Percentiles rank a stretch among this genome's conserved stretches.
Conservation (phyloP, 257 asterid species). For the Parsonsia alboflavescens region DNA sequence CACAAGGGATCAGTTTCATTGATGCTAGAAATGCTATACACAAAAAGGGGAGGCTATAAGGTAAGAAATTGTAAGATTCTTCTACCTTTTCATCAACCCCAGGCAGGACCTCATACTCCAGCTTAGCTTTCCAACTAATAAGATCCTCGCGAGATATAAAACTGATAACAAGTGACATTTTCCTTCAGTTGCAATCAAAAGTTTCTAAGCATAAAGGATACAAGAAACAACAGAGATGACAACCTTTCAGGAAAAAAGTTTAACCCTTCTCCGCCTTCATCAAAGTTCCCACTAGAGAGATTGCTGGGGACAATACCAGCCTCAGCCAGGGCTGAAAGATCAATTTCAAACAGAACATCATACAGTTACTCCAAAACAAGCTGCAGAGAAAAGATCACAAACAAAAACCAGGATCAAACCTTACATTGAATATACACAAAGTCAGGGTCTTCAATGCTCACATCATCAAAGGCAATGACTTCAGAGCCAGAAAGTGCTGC, state of each 20-base stretch:
- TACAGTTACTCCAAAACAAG: slow-evolving; percentile 4
- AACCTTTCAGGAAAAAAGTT: slow-evolving; percentile 76
- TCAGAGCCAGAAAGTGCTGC: slow-evolving; percentile 73
- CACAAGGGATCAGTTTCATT: slow-evolving; percentile 5
- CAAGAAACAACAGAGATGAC: slow-evolving; percentile 1
- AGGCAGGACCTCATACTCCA: slow-evolving; percentile 60
- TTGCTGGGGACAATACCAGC: slow-evolving; percentile 84
- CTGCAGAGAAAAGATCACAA: slow-evolving; percentile 3
- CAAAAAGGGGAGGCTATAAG: background rate
- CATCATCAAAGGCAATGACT: slow-evolving; percentile 68
- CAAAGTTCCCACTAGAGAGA: slow-evolving; percentile 32
- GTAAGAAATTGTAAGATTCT: slow-evolving; percentile 6
- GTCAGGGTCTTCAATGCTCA: slow-evolving; percentile 72
- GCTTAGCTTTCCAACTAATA: slow-evolving; percentile 77
- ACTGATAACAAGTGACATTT: slow-evolving; percentile 37
- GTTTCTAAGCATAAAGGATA: background rate
- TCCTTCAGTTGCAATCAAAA: slow-evolving; percentile 10
- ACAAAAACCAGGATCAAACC: slow-evolving; percentile 20
- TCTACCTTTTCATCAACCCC: slow-evolving; percentile 60
- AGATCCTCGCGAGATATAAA: slow-evolving; percentile 74
- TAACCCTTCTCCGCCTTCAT: slow-evolving; percentile 25
- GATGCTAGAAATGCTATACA: background rate
- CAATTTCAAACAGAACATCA: slow-evolving; percentile 18
- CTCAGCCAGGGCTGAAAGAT: slow-evolving; percentile 70
- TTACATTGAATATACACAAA: slow-evolving; percentile 74